phyloP scores from a whole-genome alignment of 2,329 filamentous ascomycete species.

The Tolypocladium amazonense region DNA sequence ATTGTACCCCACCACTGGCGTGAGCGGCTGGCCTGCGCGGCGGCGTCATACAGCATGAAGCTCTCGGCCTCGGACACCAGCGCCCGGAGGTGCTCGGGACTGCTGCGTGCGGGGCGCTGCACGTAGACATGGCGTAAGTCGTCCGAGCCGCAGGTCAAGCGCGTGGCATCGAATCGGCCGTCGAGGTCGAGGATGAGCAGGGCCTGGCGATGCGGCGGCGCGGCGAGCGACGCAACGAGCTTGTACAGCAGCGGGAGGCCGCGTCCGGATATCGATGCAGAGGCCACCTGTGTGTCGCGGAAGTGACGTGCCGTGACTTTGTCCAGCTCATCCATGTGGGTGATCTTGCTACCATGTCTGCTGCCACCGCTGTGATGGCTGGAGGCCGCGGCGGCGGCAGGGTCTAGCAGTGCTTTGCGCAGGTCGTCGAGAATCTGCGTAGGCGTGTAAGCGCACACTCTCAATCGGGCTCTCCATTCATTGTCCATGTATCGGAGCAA shows the following conservation, averaged over 20 bases:
- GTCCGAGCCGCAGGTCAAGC: conserved; percentile 23
- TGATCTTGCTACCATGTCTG: conserved; percentile 16
- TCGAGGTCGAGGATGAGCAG: conserved; percentile 46
- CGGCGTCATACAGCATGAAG: conserved; percentile 39
- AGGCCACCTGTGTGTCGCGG: conserved; percentile 33
- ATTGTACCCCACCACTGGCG: conserved; percentile 50
- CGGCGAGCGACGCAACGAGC: conserved; percentile 40
- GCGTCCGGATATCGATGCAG: conserved; percentile 40
- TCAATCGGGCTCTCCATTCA: neutral
- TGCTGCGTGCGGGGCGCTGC: conserved; percentile 26
- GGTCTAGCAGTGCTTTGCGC: neutral
- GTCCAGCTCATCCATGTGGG: conserved; percentile 34
- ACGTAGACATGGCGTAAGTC: conserved; percentile 42
- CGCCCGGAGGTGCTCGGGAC: conserved; percentile 17
- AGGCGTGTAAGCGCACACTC: neutral
- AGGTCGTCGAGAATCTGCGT: conserved; percentile 6
- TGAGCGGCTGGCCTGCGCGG: conserved; percentile 26
- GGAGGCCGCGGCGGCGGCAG: neutral
- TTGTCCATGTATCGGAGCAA: neutral
- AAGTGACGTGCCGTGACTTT: conserved; percentile 35
- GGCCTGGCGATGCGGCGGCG: conserved; percentile 33
- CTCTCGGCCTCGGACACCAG: conserved; percentile 29
- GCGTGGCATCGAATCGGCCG: conserved; percentile 41
- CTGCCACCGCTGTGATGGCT: conserved; percentile 1
- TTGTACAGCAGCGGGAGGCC: conserved; percentile 45